Base-by-base conservation (phyloP, 2,329 filamentous ascomycete species). In the Phyllosticta citriasiana region DNA sequence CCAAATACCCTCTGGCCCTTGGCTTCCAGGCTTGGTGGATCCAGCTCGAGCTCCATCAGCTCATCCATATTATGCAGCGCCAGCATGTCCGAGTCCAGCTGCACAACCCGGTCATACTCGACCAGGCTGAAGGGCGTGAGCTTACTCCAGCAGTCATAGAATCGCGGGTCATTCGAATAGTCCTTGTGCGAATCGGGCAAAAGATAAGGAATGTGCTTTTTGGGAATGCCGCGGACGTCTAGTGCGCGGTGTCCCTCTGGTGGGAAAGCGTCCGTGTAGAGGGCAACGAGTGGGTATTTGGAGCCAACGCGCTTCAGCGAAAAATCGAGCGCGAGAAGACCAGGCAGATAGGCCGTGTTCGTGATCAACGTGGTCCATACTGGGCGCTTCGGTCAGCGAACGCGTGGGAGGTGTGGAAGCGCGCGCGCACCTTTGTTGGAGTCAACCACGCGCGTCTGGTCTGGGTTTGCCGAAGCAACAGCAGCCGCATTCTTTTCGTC, bases 71-170 rank as follows among this genome's bases (percentile, higher is more conserved):
- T 95, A 68, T 80, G 80, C 65, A 87, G 75, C 7, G 90, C 85
- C 57, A 96, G 77, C 91, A 96, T 96, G 76, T 96, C 91, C 69
- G 87, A 88, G 76, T 96, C 91, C 60, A 96, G 80, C 75, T 91
- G 88, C 40, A 95, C 88, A 35, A 96, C 84, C 51, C 91, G 83
- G 26, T 86, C 80, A 76, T 92, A 96, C 71, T 92, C 85, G 19
- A 80, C 80, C 33, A 96, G 79, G 24, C 83, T 85, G 72, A 95
- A 96, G 5, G 88, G 85, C 16, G 86, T 83, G 27, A 96, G 83
- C 76, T 96, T 96, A 74, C 82, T 89, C 90, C 91, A 96, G 80
- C 88, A 91, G 74, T 95, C 89, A 75, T 90, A 87, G 80, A 96
- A 96, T 67, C 91, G 86, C 57, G 87, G 86, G 73, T 96, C 91